Evolutionary conservation across 352 stramenopile genomes (phyloP).

Genomic region (Pythium insidiosum): DNA sequence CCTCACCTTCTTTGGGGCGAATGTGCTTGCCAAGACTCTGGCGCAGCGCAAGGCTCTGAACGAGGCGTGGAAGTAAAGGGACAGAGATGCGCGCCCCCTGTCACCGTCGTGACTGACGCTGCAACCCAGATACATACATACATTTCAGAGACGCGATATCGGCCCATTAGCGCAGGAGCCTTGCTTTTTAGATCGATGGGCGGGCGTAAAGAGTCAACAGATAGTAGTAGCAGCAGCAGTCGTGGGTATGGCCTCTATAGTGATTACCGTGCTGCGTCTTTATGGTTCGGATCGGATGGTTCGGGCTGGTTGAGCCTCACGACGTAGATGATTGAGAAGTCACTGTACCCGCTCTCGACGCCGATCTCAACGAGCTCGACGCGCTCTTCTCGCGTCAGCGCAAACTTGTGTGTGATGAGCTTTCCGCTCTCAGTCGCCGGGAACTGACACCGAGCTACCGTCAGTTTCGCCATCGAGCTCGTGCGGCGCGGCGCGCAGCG

Average conservation of each 20-base stretch:
- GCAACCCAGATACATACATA: too few relatives aligned
- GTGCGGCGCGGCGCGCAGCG: constrained; percentile 28
- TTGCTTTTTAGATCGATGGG: too few relatives aligned
- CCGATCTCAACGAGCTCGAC: constrained; percentile 55
- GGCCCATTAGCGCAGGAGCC: too few relatives aligned
- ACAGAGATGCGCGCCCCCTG: background rate
- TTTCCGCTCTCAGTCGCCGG: constrained; percentile 28
- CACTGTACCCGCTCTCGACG: constrained; percentile 54
- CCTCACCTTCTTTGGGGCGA: constrained; percentile 76
- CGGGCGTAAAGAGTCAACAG: too few relatives aligned
- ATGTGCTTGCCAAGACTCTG: constrained; percentile 54
- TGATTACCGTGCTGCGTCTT: too few relatives aligned
- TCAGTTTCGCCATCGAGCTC: constrained; percentile 15
- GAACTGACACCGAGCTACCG: constrained; percentile 27
- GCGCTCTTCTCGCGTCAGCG: constrained; percentile 11
- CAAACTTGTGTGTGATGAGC: constrained; percentile 45
- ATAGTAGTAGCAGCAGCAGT: too few relatives aligned
- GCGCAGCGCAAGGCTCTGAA: constrained; percentile 70
- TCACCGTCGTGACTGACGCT: background rate
- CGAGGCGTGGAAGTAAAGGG: constrained; percentile 72
- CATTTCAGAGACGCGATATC: too few relatives aligned
- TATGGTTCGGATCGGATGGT: too few relatives aligned
- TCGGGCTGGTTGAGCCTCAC: constrained; percentile 23
- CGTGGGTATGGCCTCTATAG: too few relatives aligned
- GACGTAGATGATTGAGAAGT: constrained; percentile 67